Evolutionary conservation across 148 eudicot genomes (phyloP), one percentile per base, ranked within the genome.

Genomic region (Amaranthus cruentus): DNA sequence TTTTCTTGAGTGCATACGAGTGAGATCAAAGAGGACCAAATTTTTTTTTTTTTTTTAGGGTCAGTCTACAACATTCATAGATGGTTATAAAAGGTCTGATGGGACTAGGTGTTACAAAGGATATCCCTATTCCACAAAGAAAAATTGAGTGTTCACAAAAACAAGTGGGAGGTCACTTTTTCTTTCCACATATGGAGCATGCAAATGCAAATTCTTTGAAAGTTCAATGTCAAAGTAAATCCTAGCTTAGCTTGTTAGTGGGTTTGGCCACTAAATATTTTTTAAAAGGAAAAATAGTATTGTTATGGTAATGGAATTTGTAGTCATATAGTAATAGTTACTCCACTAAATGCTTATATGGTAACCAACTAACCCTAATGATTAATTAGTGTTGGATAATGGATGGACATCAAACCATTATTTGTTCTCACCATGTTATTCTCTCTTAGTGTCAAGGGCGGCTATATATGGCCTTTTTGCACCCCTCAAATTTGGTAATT

Each of bases 281-380:
- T 28, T 28, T 28, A 28, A 28, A 28, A 28, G 2, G 38, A 28
- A 68, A 52, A 62, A 57, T 15, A 58, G 11, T 67, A 49, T 8
- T 68, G 21, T 70, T 68, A 47, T 73, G 75, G 6, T 84, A 77
- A 78, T 87, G 88, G 91, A 78, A 74, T 78, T 78, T 73, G 67
- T 71, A 43, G 82, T 83, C 90, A 79, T 78, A 64, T 64, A 28
- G 38, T 28, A 81, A 85, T 64, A 77, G 85, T 71, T 49, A 66
- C 76, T 71, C 86, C 85, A 77, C 87, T 81, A 51, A 3, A 66
- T 60, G 50, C 71, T 47, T 53, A 62, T 49, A 71, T 8, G 48
- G 59, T 46, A 72, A 49, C 55, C 56, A 67, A 49, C 55, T 46
- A 67, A 67, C 70, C 56, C 56, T 67, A 67, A 28, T 67, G 0